Conservation (phyloP, 2,329 filamentous ascomycete genomes). For the Lizonia empirigonia region DNA sequence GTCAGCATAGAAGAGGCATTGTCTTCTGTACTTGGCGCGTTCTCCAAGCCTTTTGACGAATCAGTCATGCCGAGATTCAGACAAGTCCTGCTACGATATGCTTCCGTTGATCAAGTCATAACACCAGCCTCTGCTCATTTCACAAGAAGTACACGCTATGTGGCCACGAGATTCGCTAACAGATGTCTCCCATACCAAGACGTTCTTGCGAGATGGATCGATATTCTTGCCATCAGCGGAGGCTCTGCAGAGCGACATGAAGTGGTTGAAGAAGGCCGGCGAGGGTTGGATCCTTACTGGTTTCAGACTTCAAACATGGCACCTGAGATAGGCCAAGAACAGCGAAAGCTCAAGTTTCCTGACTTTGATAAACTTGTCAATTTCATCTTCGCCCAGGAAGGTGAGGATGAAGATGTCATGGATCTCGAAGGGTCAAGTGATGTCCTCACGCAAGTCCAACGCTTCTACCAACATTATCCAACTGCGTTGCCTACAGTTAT, state of each 20-base stretch:
- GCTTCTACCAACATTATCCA: conserved; percentile 43
- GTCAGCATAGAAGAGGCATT: conserved; percentile 90
- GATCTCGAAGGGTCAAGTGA: conserved; percentile 37
- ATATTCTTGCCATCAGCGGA: conserved; percentile 78
- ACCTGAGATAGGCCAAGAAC: conserved; percentile 30
- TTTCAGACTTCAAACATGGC: conserved; percentile 64
- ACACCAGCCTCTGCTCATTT: conserved; percentile 49
- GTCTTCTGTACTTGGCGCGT: conserved; percentile 73
- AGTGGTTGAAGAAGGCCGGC: conserved; percentile 85
- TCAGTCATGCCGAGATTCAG: conserved; percentile 49
- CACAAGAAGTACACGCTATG: conserved; percentile 71
- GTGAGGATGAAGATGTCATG: conserved; percentile 44
- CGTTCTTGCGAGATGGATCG: conserved; percentile 81
- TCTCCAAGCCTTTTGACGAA: conserved; percentile 54
- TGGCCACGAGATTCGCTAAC: conserved; percentile 87
- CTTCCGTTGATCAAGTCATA: conserved; percentile 21
- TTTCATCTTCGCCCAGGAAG: conserved; percentile 52
- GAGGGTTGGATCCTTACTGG: conserved; percentile 82
- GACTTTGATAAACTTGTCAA: conserved; percentile 53
- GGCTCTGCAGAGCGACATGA: conserved; percentile 74
- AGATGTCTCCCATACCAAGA: conserved; percentile 82
- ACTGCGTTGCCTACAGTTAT: conserved; percentile 71
- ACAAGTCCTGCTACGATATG: conserved; percentile 43
- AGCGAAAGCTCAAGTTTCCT: conserved; percentile 43
- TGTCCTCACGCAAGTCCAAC: conserved; percentile 33